These are phyloP conservation scores for Boletellus sp. DNA, from an alignment of 1,284 basidiomycete species.

Conservation along the genomic window DNA sequence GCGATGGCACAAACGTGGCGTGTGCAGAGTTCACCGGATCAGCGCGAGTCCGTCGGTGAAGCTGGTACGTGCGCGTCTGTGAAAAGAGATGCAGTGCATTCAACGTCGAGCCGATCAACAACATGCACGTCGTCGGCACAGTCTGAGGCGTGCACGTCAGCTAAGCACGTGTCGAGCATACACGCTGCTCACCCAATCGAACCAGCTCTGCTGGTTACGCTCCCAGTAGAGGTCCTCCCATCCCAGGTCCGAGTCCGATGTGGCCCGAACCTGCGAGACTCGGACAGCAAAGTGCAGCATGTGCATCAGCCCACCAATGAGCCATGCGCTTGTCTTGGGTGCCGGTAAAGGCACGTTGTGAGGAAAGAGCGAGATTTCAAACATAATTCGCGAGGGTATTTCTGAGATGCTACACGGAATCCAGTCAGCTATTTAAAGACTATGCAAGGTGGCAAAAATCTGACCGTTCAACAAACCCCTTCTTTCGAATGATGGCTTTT, in stretches of 20 bases:
- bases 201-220: slow-evolving; percentile 58
- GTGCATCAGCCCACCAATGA: slow-evolving; percentile 64
- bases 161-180: not conserved
- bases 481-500: slow-evolving; percentile 57
- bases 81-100: slow-evolving; percentile 67
- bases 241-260: slow-evolving; percentile 61
- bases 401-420: slow-evolving; percentile 44
- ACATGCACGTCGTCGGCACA: slow-evolving; percentile 50
- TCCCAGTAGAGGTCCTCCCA: slow-evolving; percentile 77
- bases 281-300: slow-evolving; percentile 63
- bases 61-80: slow-evolving; percentile 60
- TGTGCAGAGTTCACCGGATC: slow-evolving; percentile 69
- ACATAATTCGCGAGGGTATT: slow-evolving; percentile 67
- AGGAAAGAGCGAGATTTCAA: slow-evolving; percentile 71
- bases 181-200: slow-evolving; percentile 64
- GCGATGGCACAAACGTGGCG: slow-evolving; percentile 58
- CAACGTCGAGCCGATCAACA: slow-evolving; percentile 48
- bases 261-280: slow-evolving; percentile 51
- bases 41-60: slow-evolving; percentile 46
- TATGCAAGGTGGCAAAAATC: not conserved
- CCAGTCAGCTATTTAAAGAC: slow-evolving; percentile 1
- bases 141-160: slow-evolving; percentile 44
- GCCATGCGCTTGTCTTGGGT: slow-evolving; percentile 58
- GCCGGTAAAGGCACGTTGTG: slow-evolving; percentile 69
- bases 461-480: slow-evolving; percentile 58